Base-by-base conservation (phyloP, 306 rosid genomes). In the Prunus padus region DNA sequence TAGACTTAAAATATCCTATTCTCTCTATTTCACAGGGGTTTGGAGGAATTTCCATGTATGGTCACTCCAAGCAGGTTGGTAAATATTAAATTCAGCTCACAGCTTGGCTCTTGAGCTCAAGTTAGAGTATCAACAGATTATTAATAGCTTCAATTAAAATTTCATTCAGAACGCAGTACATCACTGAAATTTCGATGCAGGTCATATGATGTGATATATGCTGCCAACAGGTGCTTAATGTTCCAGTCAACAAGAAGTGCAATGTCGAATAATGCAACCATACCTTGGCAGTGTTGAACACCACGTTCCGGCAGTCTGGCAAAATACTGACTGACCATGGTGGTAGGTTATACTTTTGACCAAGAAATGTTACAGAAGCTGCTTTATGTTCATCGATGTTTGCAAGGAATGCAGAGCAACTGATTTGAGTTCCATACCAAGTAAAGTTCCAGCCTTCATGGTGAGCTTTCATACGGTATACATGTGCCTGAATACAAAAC, bases 261-360 rank as follows among this genome's bases (percentile, higher is more conserved):
- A 68, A 33, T 68, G 22, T 61, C 54, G 52, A 42, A 31, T 62
- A 76, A 54, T 71, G 67, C 54, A 82, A 79, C 77, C 83, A 86
- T 81, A 94, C 97, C 98, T 92, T 89, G 67, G 98, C 98, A 69
- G 98, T 90, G 79, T 92, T 94, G 86, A 87, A 94, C 80, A 60
- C 92, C 4, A 84, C 77, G 65, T 84, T 90, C 85, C 70, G 84
- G 89, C 98, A 94, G 86, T 94, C 98, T 57, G 97, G 98, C 82
- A 94, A 85, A 76, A 94, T 82, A 75, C 97, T 94, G 76, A 94
- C 98, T 0, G 98, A 94, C 98, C 98, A 91, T 40, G 98, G 93
- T 72, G 98, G 98, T 79, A 94, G 45, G 31, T 74, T 83, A 83
- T 94, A 94, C 70, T 71, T 88, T 82, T 80, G 80, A 73, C 95